phyloP scores from a whole-genome alignment of 2,329 filamentous ascomycete species.

The Exophiala alcalophila region DNA sequence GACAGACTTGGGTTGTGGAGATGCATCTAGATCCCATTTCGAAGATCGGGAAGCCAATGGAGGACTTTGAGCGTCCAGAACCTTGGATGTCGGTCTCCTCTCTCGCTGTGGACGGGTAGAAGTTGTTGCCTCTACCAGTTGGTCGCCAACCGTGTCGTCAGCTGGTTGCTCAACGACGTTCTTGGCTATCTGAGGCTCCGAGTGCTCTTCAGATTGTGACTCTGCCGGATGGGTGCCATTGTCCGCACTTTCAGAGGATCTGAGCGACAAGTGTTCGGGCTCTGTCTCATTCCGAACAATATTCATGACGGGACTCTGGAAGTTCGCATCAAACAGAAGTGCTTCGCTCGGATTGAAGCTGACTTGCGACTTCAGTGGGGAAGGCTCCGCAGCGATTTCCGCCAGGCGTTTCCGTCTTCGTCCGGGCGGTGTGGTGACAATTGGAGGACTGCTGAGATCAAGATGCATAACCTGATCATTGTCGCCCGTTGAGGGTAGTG shows the following conservation, averaged over 20 bases:
- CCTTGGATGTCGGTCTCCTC: slow-evolving; percentile 9
- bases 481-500: slow-evolving; percentile 6
- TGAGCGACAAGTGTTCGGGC: not conserved
- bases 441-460: slow-evolving; percentile 18
- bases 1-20: slow-evolving; percentile 33
- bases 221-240: too few relatives aligned
- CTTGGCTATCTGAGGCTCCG: not conserved
- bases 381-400: slow-evolving; percentile 24
- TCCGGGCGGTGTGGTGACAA: slow-evolving; percentile 17
- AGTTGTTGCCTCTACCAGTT: too few relatives aligned
- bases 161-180: not conserved
- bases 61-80: not conserved
- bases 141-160: too few relatives aligned
- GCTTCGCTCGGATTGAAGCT: slow-evolving; percentile 22
- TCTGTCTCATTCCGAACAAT: too few relatives aligned
- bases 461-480: not conserved
- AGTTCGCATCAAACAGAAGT: slow-evolving; percentile 16
- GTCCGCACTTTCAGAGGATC: too few relatives aligned
- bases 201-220: not conserved
- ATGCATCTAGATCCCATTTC: slow-evolving; percentile 44
- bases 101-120: not conserved
- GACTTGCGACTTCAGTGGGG: slow-evolving; percentile 20
- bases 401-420: slow-evolving; percentile 22
- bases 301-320: slow-evolving; percentile 7
- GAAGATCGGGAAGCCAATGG: slow-evolving; percentile 38